A percentile compares a stretch with the other conserved stretches of the same genome.
These are phyloP conservation scores for Kwoniella botswanensis DNA, from an alignment of 768 basidiomycete species.

Conservation along the genomic window DNA sequence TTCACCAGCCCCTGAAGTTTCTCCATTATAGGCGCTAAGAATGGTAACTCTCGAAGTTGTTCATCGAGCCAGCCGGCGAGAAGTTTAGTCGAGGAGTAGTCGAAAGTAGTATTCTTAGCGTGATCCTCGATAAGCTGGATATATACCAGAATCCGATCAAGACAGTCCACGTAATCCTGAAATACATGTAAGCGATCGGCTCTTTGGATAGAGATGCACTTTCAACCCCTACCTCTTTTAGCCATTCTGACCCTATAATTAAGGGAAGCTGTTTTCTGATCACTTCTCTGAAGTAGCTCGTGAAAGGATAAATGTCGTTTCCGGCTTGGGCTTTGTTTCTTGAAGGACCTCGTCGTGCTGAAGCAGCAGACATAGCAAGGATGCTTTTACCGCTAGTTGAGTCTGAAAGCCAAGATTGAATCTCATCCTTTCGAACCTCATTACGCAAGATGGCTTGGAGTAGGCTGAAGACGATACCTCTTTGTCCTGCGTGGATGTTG, in stretches of 20 bases:
- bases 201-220: background rate
- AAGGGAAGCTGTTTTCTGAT: slow-evolving; percentile 6
- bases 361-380: slow-evolving; percentile 29
- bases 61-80: slow-evolving; percentile 66
- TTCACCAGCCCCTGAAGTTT: slow-evolving; percentile 61
- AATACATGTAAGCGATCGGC: background rate
- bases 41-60: slow-evolving; percentile 54
- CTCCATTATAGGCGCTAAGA: slow-evolving; percentile 1
- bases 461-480: slow-evolving; percentile 16
- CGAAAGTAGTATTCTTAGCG: slow-evolving; percentile 60
- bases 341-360: slow-evolving; percentile 19
- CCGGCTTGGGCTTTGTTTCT: slow-evolving; percentile 25
- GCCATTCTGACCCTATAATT: background rate
- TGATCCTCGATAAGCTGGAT: slow-evolving; percentile 61
- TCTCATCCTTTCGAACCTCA: background rate
- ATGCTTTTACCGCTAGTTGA: slow-evolving; percentile 30
- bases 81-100: slow-evolving; percentile 72
- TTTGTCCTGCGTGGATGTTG: slow-evolving; percentile 11
- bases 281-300: slow-evolving; percentile 8
- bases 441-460: slow-evolving; percentile 33
- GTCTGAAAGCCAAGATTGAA: slow-evolving; percentile 30
- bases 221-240: background rate
- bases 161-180: slow-evolving; percentile 22
- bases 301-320: slow-evolving; percentile 36
- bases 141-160: slow-evolving; percentile 35